These are phyloP conservation scores for Penicillium simplicissimum DNA, from an alignment of 495 filamentous ascomycete genomes.

Conservation along the genomic window DNA sequence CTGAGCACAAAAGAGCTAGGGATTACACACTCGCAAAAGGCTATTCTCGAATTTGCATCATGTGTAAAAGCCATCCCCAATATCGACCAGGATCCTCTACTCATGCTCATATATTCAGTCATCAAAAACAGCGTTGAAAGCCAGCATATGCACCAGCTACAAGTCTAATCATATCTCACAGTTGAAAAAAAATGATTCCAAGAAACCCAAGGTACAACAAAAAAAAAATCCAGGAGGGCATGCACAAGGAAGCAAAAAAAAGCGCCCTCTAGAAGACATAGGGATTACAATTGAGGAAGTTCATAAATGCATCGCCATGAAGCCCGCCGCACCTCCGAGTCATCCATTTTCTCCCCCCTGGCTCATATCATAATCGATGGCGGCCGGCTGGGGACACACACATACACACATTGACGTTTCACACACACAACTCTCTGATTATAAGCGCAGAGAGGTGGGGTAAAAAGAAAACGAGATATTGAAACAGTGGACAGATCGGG, in stretches of 20 bases:
- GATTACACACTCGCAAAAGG: not conserved
- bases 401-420: constrained; percentile 23
- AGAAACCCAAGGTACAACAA: not conserved
- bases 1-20: not conserved
- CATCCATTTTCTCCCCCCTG: constrained; percentile 11
- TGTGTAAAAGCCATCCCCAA: not conserved
- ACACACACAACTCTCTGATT: constrained; percentile 17
- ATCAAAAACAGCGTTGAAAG: constrained; percentile 17
- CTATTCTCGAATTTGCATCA: not conserved
- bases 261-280: constrained; percentile 18
- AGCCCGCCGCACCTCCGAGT: constrained; percentile 8
- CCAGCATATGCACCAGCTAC: constrained; percentile 16
- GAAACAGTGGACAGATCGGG: not conserved
- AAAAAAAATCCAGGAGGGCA: constrained; percentile 13
- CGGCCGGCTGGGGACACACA: constrained; percentile 12
- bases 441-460: constrained; percentile 17
- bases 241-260: constrained; percentile 10
- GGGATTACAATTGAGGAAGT: constrained; percentile 25
- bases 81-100: not conserved
- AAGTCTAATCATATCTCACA: constrained; percentile 37
- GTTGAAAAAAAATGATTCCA: constrained; percentile 11
- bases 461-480: constrained; percentile 5
- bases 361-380: constrained; percentile 22
- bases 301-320: constrained; percentile 24
- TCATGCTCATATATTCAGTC: not conserved